Conservation (phyloP, 495 filamentous ascomycete genomes). For the Aspergillus indologenus region DNA sequence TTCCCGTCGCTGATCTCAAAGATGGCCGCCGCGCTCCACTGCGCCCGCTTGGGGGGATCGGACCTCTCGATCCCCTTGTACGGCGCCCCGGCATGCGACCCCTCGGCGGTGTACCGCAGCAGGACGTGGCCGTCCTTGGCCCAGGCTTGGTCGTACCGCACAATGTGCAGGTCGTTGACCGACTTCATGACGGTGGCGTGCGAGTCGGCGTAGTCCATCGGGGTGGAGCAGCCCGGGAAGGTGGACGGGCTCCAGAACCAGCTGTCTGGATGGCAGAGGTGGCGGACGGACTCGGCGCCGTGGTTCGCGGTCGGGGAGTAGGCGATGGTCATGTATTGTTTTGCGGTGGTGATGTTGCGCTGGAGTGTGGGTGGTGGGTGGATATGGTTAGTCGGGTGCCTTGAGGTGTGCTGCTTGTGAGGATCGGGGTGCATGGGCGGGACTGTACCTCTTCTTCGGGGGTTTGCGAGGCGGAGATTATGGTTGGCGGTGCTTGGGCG, state of each 20-base stretch:
- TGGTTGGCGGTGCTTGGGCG: neutral
- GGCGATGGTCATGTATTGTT: slow-evolving; percentile 13
- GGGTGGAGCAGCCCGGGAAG: slow-evolving; percentile 11
- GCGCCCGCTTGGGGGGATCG: slow-evolving; percentile 8
- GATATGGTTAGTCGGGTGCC: neutral
- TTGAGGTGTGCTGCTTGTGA: neutral
- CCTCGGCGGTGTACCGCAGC: slow-evolving; percentile 10
- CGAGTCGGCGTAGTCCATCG: slow-evolving; percentile 15
- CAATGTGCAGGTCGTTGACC: slow-evolving; percentile 11
- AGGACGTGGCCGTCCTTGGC: slow-evolving; percentile 12
- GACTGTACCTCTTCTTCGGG: slow-evolving; percentile 1
- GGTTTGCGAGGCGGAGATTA: slow-evolving; percentile 1
- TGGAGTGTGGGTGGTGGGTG: neutral
- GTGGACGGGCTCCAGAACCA: slow-evolving; percentile 12
- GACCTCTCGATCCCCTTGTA: slow-evolving; percentile 10
- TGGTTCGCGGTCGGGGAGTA: slow-evolving; percentile 10
- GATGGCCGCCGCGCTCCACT: slow-evolving; percentile 13
- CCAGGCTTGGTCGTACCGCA: slow-evolving; percentile 12
- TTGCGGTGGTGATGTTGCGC: neutral
- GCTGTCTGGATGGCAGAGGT: slow-evolving; percentile 8
- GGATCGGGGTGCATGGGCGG: neutral
- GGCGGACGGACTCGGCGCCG: slow-evolving; percentile 11
- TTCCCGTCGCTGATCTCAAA: slow-evolving; percentile 11
- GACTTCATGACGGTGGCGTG: slow-evolving; percentile 9
- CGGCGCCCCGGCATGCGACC: slow-evolving; percentile 6